phyloP scores from a whole-genome alignment of 768 basidiomycete species.

The Cytidiella melzeri region DNA sequence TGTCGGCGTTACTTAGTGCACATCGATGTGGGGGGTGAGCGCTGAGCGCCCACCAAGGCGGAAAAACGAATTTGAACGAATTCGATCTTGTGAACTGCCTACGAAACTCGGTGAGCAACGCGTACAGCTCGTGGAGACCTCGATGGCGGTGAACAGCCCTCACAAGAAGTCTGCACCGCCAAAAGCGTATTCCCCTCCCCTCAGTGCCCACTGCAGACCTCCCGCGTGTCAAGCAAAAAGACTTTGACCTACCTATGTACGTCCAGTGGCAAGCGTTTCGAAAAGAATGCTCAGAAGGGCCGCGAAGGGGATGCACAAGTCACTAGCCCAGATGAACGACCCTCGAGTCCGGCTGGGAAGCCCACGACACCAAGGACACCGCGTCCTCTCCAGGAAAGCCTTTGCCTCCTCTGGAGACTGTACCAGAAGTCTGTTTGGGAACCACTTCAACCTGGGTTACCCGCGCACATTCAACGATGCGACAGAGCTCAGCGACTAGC shows the following conservation, averaged over 20 bases:
- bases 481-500: constrained; percentile 38
- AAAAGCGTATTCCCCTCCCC: constrained; percentile 78
- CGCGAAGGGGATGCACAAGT: constrained; percentile 28
- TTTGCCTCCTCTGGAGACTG: constrained; percentile 65
- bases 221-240: constrained; percentile 73
- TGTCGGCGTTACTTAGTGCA: no score
- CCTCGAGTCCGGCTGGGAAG: no score
- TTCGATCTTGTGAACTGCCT: no score
- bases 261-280: constrained; percentile 58
- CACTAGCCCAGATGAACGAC: constrained; percentile 7
- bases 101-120: no score
- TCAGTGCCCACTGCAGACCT: constrained; percentile 66
- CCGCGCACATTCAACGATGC: constrained; percentile 72
- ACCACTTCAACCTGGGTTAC: constrained; percentile 75
- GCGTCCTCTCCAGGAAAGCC: constrained; percentile 32
- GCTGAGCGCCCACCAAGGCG: no score
- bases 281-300: constrained; percentile 34
- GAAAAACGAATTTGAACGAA: no score
- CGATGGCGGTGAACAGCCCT: constrained; percentile 89
- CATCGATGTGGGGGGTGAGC: no score
- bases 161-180: constrained; percentile 80
- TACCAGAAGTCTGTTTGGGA: constrained; percentile 75
- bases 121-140: no score
- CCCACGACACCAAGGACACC: constrained; percentile 23
- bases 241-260: constrained; percentile 83